Percentiles rank a stretch among this genome's conserved stretches.
phyloP scores from a whole-genome alignment of 495 filamentous ascomycete species.

The Collariella sp. region DNA sequence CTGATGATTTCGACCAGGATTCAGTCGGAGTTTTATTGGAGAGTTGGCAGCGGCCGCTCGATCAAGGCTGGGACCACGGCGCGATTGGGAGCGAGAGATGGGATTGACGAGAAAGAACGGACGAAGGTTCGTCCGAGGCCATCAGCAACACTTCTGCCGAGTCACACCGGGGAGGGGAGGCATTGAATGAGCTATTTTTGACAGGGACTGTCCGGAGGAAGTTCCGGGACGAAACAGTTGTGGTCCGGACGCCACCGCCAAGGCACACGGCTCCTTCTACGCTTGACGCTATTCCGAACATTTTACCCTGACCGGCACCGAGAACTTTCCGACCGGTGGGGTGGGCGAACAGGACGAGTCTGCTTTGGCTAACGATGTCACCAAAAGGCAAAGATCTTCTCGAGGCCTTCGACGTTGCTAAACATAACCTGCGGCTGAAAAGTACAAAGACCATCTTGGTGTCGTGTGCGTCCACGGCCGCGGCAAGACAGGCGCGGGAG shows the following conservation, averaged over 20 bases:
- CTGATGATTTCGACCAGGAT: not conserved
- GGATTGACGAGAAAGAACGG: not conserved
- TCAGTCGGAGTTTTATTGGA: not conserved
- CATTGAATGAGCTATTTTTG: not conserved
- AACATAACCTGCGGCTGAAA: constrained; percentile 18
- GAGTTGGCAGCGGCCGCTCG: not conserved
- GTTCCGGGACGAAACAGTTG: too few species aligned
- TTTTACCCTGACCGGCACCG: not conserved
- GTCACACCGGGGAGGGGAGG: not conserved
- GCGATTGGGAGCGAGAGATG: not conserved
- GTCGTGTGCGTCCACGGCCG: not conserved
- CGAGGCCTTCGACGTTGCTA: constrained; percentile 7
- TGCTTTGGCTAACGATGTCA: not conserved
- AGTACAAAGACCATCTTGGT: too few species aligned
- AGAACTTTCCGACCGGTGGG: not conserved
- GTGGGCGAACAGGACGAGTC: constrained; percentile 1
- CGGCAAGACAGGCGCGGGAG: constrained; percentile 11
- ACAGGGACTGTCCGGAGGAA: not conserved
- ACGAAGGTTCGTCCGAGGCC: not conserved
- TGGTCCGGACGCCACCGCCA: too few species aligned
- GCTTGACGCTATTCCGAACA: not conserved
- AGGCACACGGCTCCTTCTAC: too few species aligned
- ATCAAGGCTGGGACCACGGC: not conserved
- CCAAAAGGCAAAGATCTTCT: constrained; percentile 6
- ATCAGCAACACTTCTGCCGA: not conserved